Base-by-base conservation (phyloP, 2,329 filamentous ascomycete genomes). In the Pyrenophora tritici-repentis region DNA sequence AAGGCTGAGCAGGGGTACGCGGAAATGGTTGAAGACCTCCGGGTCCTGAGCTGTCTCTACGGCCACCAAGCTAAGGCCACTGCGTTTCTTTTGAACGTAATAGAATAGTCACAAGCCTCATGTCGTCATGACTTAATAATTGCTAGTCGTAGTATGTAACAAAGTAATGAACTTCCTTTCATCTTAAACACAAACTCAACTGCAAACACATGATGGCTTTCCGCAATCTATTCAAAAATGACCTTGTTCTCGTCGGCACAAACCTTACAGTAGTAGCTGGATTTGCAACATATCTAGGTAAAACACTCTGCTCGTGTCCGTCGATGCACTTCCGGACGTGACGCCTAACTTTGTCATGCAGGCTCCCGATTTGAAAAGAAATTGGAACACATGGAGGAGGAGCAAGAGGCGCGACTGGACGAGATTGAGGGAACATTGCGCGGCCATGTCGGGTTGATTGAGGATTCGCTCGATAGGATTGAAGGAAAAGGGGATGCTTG, bases 391-490 rank as follows among this genome's bases (percentile, higher is more conserved):
- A 78, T 77, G 48, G 67, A 77, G 3, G 72, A 78, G 61, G 76
- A 79, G 51, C 72, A 76, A 43, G 77, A 79, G 62, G 76, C 77
- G 12, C 70, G 77, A 10, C 67, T 78, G 59, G 76, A 79, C 44
- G 76, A 78, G 53, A 66, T 79, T 12, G 77, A 79, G 54, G 76
- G 77, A 9, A 79, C 77, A 6, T 54, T 78, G 24, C 54, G 77
- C 50, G 77, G 76, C 0, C 77, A 79, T 39, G 77, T 79, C 50
- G 77, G 76, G 0, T 38, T 78, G 31, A 79, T 79, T 24, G 76
- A 79, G 53, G 77, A 78, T 36, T 66, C 73, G 6, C 53, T 79
- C 29, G 75, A 78, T 51, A 61, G 76, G 5, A 53, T 79, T 12
- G 77, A 79, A 50, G 72, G 72, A 12, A 75, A 74, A 56, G 58